Conservation (phyloP, 176 grass and related monocot genomes). For the Oryza punctata region DNA sequence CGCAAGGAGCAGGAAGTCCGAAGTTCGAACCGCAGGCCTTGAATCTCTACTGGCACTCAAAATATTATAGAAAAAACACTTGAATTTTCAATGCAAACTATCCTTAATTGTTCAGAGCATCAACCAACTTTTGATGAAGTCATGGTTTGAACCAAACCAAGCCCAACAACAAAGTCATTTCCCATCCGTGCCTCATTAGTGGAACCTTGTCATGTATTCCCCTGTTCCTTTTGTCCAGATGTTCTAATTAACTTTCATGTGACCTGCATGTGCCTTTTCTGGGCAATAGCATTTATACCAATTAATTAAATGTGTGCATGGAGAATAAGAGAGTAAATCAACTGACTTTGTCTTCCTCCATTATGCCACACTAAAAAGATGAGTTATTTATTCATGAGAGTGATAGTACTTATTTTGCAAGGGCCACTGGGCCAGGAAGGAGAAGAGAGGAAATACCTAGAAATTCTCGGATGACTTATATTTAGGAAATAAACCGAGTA, state of each 20-base stretch:
- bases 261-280: not conserved
- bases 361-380: not conserved
- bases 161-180: not conserved
- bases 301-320: not conserved
- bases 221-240: not conserved
- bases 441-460: not conserved
- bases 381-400: not conserved
- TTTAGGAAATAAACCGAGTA: not conserved
- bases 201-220: not conserved
- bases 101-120: not conserved
- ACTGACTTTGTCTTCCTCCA: not conserved
- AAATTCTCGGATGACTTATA: not conserved
- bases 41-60: not conserved
- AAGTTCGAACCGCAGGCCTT: not conserved
- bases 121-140: not conserved
- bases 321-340: not conserved
- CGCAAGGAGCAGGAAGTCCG: not conserved
- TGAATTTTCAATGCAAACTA: not conserved
- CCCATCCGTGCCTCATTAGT: not conserved
- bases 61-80: not conserved
- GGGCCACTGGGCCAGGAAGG: not conserved
- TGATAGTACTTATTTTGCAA: not conserved
- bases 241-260: not conserved
- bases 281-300: not conserved
- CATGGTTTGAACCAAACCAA: not conserved